Evolutionary conservation across 768 basidiomycete species (phyloP).

Genomic region (Lentinus tigrinus): DNA sequence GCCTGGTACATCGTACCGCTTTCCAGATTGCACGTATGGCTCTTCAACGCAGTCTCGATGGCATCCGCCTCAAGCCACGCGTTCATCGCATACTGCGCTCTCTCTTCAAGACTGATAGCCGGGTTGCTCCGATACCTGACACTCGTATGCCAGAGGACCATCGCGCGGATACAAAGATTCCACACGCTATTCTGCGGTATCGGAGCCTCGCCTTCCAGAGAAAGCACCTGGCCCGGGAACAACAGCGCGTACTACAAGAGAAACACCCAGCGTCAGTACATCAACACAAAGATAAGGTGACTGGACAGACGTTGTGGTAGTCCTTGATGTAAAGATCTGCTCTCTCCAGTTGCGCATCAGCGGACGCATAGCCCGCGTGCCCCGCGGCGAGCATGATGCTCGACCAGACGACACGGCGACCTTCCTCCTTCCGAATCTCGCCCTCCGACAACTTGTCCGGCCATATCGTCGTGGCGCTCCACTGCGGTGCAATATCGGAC

Average conservation of each 20-base stretch:
- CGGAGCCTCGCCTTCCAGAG: constrained; percentile 20
- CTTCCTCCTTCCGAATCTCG: constrained; percentile 68
- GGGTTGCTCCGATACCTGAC: constrained; percentile 52
- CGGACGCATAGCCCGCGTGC: constrained; percentile 55
- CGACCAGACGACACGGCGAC: constrained; percentile 73
- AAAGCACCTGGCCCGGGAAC: constrained; percentile 66
- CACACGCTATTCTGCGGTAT: constrained; percentile 60
- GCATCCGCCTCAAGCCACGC: constrained; percentile 71
- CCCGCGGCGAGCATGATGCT: constrained; percentile 60
- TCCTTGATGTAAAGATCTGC: constrained; percentile 54
- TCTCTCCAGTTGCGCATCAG: constrained; percentile 28
- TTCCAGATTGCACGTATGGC: constrained; percentile 66
- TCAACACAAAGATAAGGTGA: neutral
- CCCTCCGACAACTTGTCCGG: constrained; percentile 40
- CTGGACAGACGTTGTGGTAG: constrained; percentile 56
- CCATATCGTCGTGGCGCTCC: constrained; percentile 67
- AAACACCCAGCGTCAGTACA: neutral
- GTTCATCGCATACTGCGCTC: constrained; percentile 59
- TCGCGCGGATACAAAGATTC: constrained; percentile 66
- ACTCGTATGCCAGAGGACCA: constrained; percentile 73
- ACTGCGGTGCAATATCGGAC: constrained; percentile 54
- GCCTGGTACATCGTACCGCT: constrained; percentile 64
- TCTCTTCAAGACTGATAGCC: constrained; percentile 42
- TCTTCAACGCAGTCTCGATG: constrained; percentile 59
- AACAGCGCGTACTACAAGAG: constrained; percentile 60